phyloP scores from a whole-genome alignment of 352 stramenopile species.

The Lagenidium giganteum region DNA sequence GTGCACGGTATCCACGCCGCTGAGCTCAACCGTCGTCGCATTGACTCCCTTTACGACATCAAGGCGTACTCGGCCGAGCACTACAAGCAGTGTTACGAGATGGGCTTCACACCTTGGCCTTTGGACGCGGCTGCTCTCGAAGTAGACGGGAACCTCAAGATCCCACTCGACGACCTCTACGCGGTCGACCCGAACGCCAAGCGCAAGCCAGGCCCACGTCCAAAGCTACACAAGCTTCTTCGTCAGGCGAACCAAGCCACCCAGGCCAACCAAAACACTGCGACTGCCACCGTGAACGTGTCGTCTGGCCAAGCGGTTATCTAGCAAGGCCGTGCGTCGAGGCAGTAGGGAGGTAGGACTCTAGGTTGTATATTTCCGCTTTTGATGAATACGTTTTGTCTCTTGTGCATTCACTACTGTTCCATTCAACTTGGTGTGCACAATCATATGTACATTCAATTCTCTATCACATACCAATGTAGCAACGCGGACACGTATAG shows the following conservation, averaged over 20 bases:
- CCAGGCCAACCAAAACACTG: no score
- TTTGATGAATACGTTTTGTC: no score
- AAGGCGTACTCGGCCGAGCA: constrained; percentile 67
- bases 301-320: no score
- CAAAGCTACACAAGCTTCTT: constrained; percentile 33
- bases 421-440: no score
- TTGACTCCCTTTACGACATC: constrained; percentile 67
- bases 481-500: constrained; percentile 64
- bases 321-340: no score
- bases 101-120: constrained; percentile 57
- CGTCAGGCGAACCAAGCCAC: no score
- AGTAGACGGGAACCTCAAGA: constrained; percentile 43
- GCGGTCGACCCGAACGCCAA: constrained; percentile 40
- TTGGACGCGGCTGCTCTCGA: constrained; percentile 41
- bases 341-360: no score
- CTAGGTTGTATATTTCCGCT: constrained; percentile 9
- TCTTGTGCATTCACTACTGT: no score
- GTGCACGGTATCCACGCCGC: constrained; percentile 71
- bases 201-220: constrained; percentile 53
- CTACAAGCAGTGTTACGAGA: constrained; percentile 52
- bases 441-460: no score
- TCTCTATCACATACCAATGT: constrained; percentile 29
- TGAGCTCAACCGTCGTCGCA: constrained; percentile 62
- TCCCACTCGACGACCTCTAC: constrained; percentile 62
- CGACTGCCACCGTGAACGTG: no score